Base-by-base conservation (phyloP, 2,329 filamentous ascomycete genomes). In the Penicillium palitans region DNA sequence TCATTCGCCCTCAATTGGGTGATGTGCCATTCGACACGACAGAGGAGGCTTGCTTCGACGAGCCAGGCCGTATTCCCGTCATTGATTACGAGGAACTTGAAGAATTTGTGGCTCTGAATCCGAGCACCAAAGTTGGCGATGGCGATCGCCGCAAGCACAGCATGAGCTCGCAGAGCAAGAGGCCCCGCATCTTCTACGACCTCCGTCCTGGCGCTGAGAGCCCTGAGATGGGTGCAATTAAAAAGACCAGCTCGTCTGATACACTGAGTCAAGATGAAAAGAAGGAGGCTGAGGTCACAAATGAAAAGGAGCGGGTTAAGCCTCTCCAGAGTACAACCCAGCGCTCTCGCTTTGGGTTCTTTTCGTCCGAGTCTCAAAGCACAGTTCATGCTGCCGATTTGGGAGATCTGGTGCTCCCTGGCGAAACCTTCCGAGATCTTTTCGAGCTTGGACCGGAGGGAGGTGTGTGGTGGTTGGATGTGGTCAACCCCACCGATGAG, bases 381-480 rank as follows among this genome's bases (percentile, higher is more conserved):
- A 96, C 93, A 1, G 91, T 98, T 61, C 93, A 97, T 71, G 91
- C 93, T 17, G 85, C 90, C 1, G 91, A 96, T 67, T 84, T 99
- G 62, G 91, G 91, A 21, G 93, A 93, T 67, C 83, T 97, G 9
- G 84, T 97, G 5, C 86, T 96, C 57, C 92, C 93, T 2, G 93
- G 92, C 9, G 95, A 97, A 73, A 90, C 89, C 58, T 90, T 98
- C 68, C 88, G 91, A 33, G 91, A 92, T 57, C 85, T 99, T 12
- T 99, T 99, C 72, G 86, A 87, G 66, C 81, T 87, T 37, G 84
- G 84, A 35, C 81, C 82, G 2, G 83, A 86, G 35, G 83, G 92
- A 67, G 93, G 93, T 68, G 93, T 96, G n/a, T 99, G 93, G 93
- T 99, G 95, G 95, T 83, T 99, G 51, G 96, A 99, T 70, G 89